These are phyloP conservation scores for Moniliophthora roreri DNA, from an alignment of 1,284 basidiomycete genomes.

Conservation along the genomic window DNA sequence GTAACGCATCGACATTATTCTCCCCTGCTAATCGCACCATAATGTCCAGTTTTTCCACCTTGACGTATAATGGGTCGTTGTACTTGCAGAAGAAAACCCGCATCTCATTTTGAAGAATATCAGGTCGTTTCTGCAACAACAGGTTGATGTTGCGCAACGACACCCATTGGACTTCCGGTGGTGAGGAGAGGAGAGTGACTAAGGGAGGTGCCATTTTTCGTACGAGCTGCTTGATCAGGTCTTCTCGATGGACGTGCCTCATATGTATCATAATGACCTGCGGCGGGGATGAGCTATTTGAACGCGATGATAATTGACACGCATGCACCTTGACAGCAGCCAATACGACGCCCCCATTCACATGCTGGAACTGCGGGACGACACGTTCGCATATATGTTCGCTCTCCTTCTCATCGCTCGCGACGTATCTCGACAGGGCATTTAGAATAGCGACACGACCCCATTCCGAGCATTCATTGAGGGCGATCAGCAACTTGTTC, in stretches of 20 bases:
- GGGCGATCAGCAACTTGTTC: constrained; percentile 89
- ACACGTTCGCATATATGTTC: constrained; percentile 99
- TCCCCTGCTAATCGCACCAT: constrained; percentile 95
- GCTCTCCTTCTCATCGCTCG: constrained; percentile 88
- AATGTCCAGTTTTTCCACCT: constrained; percentile 97
- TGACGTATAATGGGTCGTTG: constrained; percentile 98
- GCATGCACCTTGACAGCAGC: constrained; percentile 85
- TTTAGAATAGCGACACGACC: constrained; percentile 92
- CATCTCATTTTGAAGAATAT: constrained; percentile 93
- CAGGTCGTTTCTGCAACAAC: constrained; percentile 89
- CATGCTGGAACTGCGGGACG: constrained; percentile 97
- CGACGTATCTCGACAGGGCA: constrained; percentile 82
- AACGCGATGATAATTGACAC: constrained; percentile 6
- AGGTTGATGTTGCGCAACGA: constrained; percentile 96
- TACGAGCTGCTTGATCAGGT: constrained; percentile 84
- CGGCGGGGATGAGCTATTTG: constrained; percentile 4
- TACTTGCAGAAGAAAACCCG: constrained; percentile 99
- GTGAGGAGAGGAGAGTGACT: constrained; percentile 75
- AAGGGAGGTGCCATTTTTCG: constrained; percentile 98
- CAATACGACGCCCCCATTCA: constrained; percentile 92
- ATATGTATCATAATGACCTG: constrained; percentile 98
- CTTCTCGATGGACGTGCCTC: constrained; percentile 80
- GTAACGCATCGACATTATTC: constrained; percentile 89
- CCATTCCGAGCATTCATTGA: constrained; percentile 99
- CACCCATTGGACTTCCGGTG: constrained; percentile 94